Base-by-base conservation (phyloP, 179 eudicot species). In the Kewa caespitosa region DNA sequence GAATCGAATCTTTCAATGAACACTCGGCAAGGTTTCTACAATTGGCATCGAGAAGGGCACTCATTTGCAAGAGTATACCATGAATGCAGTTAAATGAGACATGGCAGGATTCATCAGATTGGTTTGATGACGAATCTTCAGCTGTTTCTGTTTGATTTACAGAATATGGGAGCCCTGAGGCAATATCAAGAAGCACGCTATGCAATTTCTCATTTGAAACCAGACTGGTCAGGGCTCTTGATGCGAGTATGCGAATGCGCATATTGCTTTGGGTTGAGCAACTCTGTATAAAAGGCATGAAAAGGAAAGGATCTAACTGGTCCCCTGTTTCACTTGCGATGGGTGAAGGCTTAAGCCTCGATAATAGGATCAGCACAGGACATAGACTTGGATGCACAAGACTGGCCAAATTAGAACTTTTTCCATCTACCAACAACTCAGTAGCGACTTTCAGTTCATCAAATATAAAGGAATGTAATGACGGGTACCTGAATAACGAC, bases 341-440 rank as follows among this genome's bases (percentile, higher is more conserved):
- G 38, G 99, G 83, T 62, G 99, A 96, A 81, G 99, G 97, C 84
- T 87, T 96, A 74, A 96, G 94, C 83, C 97, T 89, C 30, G 97
- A 91, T 78, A 96, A 78, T 64, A 96, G 89, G 80, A 96, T 96
- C 79, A 93, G 81, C 68, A 96, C 82, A 23, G 99, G 99, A 75
- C 98, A 96, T 79, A 96, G 79, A 85, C 99, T 96, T 62, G 99
- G 99, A 78, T 93, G 99, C 66, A 93, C 96, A 76, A 71, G 85
- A 72, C 80, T 86, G 37, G 92, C 89, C 76, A 91, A 76, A 74
- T 89, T 87, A 64, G 94, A 84, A 30, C 85, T 85, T 74, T 76
- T 80, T 63, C 76, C 88, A 77, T 77, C 84, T 28, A 66, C 65
- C 70, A 95, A 92, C 72, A 84, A 74, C 86, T 90, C 88, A 25